Evolutionary conservation across 2,329 filamentous ascomycete genomes (phyloP), one percentile per base, ranked within the genome.

Genomic region (Pseudogymnoascus sp.): DNA sequence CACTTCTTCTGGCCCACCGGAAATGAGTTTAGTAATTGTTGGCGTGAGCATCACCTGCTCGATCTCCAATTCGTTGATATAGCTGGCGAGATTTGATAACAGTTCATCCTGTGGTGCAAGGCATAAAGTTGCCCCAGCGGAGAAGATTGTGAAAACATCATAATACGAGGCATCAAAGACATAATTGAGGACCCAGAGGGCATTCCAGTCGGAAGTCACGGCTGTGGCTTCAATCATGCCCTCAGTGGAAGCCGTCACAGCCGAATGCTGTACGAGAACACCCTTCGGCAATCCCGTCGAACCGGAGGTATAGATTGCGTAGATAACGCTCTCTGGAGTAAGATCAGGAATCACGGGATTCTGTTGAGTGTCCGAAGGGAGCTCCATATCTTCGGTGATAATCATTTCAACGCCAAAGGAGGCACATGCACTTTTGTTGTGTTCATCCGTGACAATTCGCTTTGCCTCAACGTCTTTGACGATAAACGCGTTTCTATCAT

Each of bases 141-240:
- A 38, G 10, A 64, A 33, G n/a, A 58, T 61, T 2, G 31, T 61
- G 10, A 64, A 64, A 13, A 64, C 64, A 7, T 69, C 63, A 25
- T 25, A 31, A 21, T 62, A 33, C 5, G 38, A 62, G 33, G 60
- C 62, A 58, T 63, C 62, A n/a, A 63, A 63, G 13, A 59, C 42
- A 48, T 61, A 61, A 17, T 58, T 51, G 17, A 62, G n/a, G 12
- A 55, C 48, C 48, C 48, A 55, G 6, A 55, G 4, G 36, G 64
- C 36, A 33, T 66, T 59, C 44, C 67, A 68, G 42, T 68, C 66
- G 10, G 70, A 60, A 6, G 64, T 64, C 10, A 68, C 61, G 8
- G 63, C 63, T 3, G 31, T 21, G 1, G 15, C 5, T 31, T 39
- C 61, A 41, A 63, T 62, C 6, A 48, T 36, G 13, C 58, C 35